These are phyloP conservation scores for Sugiyamaella marilandica DNA, from an alignment of 805 yeast genomes.

Conservation along the genomic window DNA sequence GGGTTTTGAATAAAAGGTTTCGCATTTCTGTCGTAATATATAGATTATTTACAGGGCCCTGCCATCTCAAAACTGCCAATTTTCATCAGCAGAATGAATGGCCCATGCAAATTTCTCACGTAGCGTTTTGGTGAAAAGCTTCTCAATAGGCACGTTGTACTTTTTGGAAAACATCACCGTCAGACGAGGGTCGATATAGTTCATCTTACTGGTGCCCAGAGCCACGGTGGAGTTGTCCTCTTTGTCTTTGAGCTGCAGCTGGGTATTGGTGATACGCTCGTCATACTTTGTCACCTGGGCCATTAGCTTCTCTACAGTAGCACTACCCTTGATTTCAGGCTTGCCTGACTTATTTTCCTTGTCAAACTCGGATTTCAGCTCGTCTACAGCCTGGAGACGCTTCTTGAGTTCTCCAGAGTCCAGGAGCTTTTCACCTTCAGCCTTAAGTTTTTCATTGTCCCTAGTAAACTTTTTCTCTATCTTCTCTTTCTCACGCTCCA, in stretches of 20 bases:
- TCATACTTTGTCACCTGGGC: slow-evolving; percentile 68
- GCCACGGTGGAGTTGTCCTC: slow-evolving; percentile 94
- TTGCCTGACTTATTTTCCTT: slow-evolving; percentile 56
- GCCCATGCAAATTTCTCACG: slow-evolving; percentile 97
- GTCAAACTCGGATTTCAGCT: slow-evolving; percentile 40
- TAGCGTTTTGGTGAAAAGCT: slow-evolving; percentile 82
- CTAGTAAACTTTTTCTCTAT: slow-evolving; percentile 59
- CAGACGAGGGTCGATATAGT: slow-evolving; percentile 91
- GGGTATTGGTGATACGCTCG: slow-evolving; percentile 60
- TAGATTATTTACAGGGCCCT: background rate
- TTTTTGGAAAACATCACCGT: slow-evolving; percentile 85
- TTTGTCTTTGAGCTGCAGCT: slow-evolving; percentile 78
- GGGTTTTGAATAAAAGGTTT: too few species aligned
- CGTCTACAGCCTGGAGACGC: slow-evolving; percentile 50
- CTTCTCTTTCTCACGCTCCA: slow-evolving; percentile 64
- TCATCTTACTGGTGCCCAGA: slow-evolving; percentile 86
- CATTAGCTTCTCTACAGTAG: slow-evolving; percentile 65
- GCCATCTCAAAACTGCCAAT: slow-evolving; percentile 72
- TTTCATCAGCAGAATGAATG: slow-evolving; percentile 78
- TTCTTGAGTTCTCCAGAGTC: slow-evolving; percentile 55
- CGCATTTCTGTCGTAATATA: too few species aligned
- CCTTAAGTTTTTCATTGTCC: slow-evolving; percentile 69
- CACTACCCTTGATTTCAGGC: slow-evolving; percentile 43
- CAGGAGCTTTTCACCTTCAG: slow-evolving; percentile 50
- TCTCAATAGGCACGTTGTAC: slow-evolving; percentile 85